phyloP scores from a whole-genome alignment of 2,329 filamentous ascomycete genomes.

The Penicillium rolfsii region DNA sequence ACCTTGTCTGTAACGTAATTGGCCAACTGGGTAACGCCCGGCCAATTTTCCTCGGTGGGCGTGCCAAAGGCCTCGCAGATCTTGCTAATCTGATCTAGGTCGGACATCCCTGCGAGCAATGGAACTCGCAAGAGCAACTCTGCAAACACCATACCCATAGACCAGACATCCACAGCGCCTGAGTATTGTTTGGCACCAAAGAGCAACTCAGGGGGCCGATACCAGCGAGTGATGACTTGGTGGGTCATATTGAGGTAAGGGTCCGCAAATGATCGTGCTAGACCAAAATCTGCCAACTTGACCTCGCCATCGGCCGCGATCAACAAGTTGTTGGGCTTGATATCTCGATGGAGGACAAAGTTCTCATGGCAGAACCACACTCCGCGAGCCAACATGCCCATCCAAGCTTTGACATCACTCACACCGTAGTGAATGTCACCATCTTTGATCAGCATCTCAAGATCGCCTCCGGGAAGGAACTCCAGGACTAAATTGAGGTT shows the following conservation, averaged over 20 bases:
- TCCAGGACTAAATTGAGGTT: slow-evolving; percentile 96
- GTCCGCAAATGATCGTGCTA: slow-evolving; percentile 86
- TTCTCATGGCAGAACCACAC: slow-evolving; percentile 98
- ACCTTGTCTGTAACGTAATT: slow-evolving; percentile 72
- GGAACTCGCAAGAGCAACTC: slow-evolving; percentile 83
- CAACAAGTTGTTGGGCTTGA: slow-evolving; percentile 97
- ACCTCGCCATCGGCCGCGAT: slow-evolving; percentile 91
- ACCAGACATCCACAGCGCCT: slow-evolving; percentile 92
- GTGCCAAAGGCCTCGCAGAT: slow-evolving; percentile 87
- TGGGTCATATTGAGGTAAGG: slow-evolving; percentile 87
- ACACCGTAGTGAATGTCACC: slow-evolving; percentile 78
- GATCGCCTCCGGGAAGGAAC: slow-evolving; percentile 87
- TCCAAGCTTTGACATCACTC: slow-evolving; percentile 96
- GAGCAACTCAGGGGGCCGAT: slow-evolving; percentile 89
- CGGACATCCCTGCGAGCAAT: slow-evolving; percentile 80
- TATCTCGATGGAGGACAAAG: slow-evolving; percentile 91
- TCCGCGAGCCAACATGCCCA: slow-evolving; percentile 91
- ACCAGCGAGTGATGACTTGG: slow-evolving; percentile 96
- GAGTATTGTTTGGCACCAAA: slow-evolving; percentile 89
- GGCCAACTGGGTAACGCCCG: slow-evolving; percentile 78
- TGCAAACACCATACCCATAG: slow-evolving; percentile 87
- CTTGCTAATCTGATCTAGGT: slow-evolving; percentile 81
- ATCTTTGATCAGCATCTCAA: slow-evolving; percentile 93
- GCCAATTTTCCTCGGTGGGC: slow-evolving; percentile 93
- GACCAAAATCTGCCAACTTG: slow-evolving; percentile 96